Percentiles rank a stretch among this genome's conserved stretches.
Conservation (phyloP, 225 moss, liverwort and hornwort genomes). For the Neckera pumila region DNA sequence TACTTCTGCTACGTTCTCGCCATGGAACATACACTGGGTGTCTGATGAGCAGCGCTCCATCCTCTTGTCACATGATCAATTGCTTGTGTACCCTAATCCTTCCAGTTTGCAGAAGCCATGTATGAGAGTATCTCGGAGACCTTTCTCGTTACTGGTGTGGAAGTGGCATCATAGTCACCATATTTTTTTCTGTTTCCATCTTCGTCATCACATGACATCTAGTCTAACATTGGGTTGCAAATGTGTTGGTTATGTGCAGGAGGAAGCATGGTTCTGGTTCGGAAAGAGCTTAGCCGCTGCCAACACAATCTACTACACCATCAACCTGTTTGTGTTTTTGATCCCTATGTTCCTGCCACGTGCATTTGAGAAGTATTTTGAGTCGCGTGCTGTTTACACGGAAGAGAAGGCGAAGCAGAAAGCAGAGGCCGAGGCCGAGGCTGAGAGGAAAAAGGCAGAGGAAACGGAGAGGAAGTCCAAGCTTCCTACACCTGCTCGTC, state of each 20-base stretch:
- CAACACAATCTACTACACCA: constrained; percentile 47
- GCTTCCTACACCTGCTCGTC: constrained; percentile 29
- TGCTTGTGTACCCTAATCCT: neutral
- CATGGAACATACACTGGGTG: neutral
- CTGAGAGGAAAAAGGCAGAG: constrained; percentile 27
- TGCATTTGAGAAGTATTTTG: constrained; percentile 61
- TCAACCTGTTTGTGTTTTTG: constrained; percentile 68
- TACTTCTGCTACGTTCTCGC: neutral
- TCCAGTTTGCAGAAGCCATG: neutral
- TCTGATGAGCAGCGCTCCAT: neutral
- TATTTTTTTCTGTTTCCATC: neutral
- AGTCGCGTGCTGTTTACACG: constrained; percentile 4
- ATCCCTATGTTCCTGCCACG: constrained; percentile 86
- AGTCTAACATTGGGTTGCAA: neutral
- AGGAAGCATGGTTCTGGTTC: constrained; percentile 60
- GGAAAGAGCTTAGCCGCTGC: constrained; percentile 47
- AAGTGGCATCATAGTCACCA: neutral
- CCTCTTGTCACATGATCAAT: neutral
- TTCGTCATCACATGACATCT: neutral
- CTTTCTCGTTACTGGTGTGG: neutral
- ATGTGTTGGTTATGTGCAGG: constrained; percentile 18
- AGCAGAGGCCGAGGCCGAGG: constrained; percentile 14
- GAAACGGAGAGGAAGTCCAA: constrained; percentile 24
- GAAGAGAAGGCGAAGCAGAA: constrained; percentile 16
- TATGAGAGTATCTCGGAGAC: neutral